A percentile compares a stretch with the other conserved stretches of the same genome.
Conservation (phyloP, 2,329 filamentous ascomycete species). For the Diaporthe eres region DNA sequence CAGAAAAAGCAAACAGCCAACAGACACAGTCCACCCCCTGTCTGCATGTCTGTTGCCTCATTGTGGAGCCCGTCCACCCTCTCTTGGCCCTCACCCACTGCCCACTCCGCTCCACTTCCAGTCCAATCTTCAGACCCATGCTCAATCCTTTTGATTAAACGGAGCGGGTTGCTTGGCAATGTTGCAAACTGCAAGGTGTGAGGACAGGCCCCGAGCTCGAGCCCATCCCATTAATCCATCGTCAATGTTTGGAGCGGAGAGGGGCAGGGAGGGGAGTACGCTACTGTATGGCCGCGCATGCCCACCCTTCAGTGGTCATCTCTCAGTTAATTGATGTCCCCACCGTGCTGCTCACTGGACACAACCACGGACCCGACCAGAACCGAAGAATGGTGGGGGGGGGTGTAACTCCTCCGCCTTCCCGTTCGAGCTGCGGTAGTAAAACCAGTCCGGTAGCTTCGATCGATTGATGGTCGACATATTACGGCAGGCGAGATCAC, state of each 20-base stretch:
- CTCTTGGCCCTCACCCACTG: constrained; percentile 24
- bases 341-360: not conserved
- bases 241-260: not conserved
- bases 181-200: not conserved
- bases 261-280: not conserved
- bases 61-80: constrained; percentile 26
- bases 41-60: constrained; percentile 29
- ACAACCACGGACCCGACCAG: not conserved
- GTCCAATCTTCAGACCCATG: constrained; percentile 29
- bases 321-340: not conserved
- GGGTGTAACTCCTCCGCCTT: not conserved
- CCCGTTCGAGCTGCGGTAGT: not conserved
- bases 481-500: not conserved
- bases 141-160: constrained; percentile 36
- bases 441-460: not conserved
- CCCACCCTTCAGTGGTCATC: not conserved
- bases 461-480: not conserved
- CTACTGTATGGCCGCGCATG: not conserved
- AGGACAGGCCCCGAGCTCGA: constrained; percentile 18
- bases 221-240: constrained; percentile 1
- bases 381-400: not conserved
- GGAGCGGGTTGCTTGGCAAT: constrained; percentile 29
- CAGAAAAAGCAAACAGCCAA: constrained; percentile 35
- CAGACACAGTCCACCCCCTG: constrained; percentile 23
- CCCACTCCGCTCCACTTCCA: constrained; percentile 18